Evolutionary conservation across 108 stramenopile genomes (phyloP), one percentile per base, ranked within the genome.

Genomic region (Fistulifera pelliculosa): DNA sequence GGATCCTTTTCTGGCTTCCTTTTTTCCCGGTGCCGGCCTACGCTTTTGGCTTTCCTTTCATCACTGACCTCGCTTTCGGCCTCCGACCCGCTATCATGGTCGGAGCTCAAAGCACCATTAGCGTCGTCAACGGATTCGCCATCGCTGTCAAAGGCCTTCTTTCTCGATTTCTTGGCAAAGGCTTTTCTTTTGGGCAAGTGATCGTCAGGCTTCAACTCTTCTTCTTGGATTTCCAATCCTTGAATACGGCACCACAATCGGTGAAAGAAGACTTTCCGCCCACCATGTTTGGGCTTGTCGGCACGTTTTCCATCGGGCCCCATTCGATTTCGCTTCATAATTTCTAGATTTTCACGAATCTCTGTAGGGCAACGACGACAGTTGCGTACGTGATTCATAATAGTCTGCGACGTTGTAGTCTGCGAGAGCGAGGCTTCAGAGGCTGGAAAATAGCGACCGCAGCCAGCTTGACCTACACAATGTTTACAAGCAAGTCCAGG

Each of bases 201-300:
- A 4, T 44, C 31, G 45, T 47, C 16, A 1, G 21, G 21, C 22
- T 68, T 61, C 27, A 56, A 74, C 28, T 80, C 73, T 47, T 75
- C 49, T 54, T 82, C 58, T 6, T 83, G 84, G 23, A 83, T 66
- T 15, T 72, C 64, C 10, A 73, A 22, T 14, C 71, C 71, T 55
- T 92, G 90, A 48, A 92, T 87, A 38, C 90, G 68, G 55, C 85
- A 87, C 90, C 90, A 92, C 22, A 92, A 54, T 17, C 90, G 81
- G 51, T 82, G 83, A 64, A 92, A 92, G 71, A 92, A 92, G 0
- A 92, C 85, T 58, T 92, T 92, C 8, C 90, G 69, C 13, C 90
- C 90, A 35, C 90, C 90, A 50, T 92, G 90, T 44, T 81, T 85
- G 13, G 90, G 90, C 56, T 85, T 86, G 54, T 85, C 83, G 14